Percentiles rank a stretch among this genome's conserved stretches.
Conservation (phyloP, 83 land plant species). For the Diphasiastrum complanatum region DNA sequence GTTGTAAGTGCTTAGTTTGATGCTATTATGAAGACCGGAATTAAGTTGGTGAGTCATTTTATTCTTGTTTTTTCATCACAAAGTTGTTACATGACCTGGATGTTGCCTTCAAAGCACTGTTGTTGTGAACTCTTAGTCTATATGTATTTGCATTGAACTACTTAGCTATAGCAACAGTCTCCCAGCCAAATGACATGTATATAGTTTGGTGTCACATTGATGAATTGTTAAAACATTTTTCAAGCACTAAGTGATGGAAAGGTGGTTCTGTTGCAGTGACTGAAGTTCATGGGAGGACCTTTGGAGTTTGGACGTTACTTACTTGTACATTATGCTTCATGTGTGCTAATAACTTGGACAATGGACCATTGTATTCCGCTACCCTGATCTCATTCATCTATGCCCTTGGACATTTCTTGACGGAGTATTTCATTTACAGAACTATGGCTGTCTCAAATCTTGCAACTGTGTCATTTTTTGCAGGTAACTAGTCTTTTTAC, state of each 20-base stretch:
- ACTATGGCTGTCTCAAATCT: constrained; percentile 76
- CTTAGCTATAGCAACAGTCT: no score
- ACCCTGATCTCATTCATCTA: constrained; percentile 86
- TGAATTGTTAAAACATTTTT: no score
- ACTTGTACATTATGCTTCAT: constrained; percentile 90
- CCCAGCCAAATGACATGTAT: no score
- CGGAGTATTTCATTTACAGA: constrained; percentile 70
- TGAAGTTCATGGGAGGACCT: constrained; percentile 95
- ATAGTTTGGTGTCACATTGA: no score
- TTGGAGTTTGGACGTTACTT: constrained; percentile 92
- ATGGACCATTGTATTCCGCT: constrained; percentile 61
- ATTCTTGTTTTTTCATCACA: no score
- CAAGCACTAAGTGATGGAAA: constrained; percentile 3
- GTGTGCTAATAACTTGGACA: constrained; percentile 79
- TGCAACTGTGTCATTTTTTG: constrained; percentile 72
- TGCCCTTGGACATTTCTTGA: constrained; percentile 79
- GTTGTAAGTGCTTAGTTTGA: no score
- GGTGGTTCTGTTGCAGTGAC: constrained; percentile 46
- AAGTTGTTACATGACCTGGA: no score
- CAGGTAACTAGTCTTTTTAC: constrained; percentile 45
- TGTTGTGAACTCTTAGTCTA: no score
- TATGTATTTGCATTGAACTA: no score
- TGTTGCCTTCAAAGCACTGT: no score
- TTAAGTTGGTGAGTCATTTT: no score
- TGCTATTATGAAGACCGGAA: no score